phyloP scores from a whole-genome alignment of 2,329 filamentous ascomycete genomes.

The Eutypella sp. region DNA sequence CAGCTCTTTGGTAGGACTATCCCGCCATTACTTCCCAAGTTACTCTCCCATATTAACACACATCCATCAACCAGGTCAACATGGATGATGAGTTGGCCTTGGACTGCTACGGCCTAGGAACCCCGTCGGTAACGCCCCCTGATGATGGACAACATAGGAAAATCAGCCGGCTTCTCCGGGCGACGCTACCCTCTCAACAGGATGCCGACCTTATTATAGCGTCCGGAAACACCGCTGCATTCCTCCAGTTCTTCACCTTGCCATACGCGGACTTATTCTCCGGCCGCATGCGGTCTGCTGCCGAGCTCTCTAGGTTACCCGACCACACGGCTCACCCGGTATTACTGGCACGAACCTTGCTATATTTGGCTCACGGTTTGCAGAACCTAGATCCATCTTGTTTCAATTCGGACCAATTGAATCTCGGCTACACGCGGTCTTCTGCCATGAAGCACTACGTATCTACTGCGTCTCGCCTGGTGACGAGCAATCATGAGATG shows the following conservation, averaged over 20 bases:
- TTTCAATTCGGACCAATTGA: not conserved
- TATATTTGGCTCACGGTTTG: not conserved
- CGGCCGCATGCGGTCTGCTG: not conserved
- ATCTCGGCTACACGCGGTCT: not conserved
- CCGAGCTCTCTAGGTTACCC: not conserved
- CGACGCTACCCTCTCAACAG: not conserved
- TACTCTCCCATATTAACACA: not conserved
- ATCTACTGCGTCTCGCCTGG: conserved; percentile 13
- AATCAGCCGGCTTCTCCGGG: not conserved
- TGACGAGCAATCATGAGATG: not conserved
- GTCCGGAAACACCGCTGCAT: not conserved
- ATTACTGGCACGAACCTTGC: not conserved
- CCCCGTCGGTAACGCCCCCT: not conserved
- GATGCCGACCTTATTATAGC: not conserved
- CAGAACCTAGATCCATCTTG: not conserved
- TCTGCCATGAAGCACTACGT: not conserved
- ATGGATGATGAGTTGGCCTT: not conserved
- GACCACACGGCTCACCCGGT: not conserved
- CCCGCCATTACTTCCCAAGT: not conserved
- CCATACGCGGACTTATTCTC: not conserved
- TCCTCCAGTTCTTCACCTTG: not conserved
- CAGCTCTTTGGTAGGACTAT: not conserved
- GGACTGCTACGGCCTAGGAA: not conserved
- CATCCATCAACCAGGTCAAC: not conserved
- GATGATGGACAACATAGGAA: not conserved